Percentiles rank a stretch among this genome's conserved stretches.
phyloP scores from a whole-genome alignment of 805 yeast genomes.

The Dipodascopsis tothii region DNA sequence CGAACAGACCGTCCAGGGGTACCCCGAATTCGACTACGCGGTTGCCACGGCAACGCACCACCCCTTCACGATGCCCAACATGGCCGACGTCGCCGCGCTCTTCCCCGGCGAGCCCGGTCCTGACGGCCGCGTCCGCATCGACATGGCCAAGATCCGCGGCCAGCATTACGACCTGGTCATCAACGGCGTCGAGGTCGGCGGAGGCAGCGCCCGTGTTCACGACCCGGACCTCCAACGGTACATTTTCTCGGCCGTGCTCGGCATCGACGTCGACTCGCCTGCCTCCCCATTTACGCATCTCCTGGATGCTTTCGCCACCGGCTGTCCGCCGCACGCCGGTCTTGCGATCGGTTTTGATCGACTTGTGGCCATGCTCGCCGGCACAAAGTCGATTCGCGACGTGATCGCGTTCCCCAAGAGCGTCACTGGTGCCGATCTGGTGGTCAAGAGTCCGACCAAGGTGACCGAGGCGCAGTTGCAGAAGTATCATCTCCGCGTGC shows the following conservation, averaged over 20 bases:
- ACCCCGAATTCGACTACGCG: slow-evolving; percentile 52
- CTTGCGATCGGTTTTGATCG: slow-evolving; percentile 93
- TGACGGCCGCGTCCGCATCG: slow-evolving; percentile 1
- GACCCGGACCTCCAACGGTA: slow-evolving; percentile 70
- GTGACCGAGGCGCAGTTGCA: slow-evolving; percentile 47
- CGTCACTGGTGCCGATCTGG: slow-evolving; percentile 76
- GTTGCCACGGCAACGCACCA: slow-evolving; percentile 73
- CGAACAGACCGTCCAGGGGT: slow-evolving; percentile 30
- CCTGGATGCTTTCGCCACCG: slow-evolving; percentile 69
- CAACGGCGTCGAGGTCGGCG: slow-evolving; percentile 94
- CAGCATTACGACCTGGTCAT: slow-evolving; percentile 91
- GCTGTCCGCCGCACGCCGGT: slow-evolving; percentile 99
- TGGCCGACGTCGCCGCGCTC: slow-evolving; percentile 51
- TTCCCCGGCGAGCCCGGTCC: slow-evolving; percentile 8
- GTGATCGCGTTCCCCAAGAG: slow-evolving; percentile 96
- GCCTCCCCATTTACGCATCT: slow-evolving; percentile 69
- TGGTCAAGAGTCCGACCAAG: slow-evolving; percentile 75
- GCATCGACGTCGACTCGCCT: slow-evolving; percentile 10
- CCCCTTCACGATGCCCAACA: slow-evolving; percentile 89
- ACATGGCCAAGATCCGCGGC: slow-evolving; percentile 49
- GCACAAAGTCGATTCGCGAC: slow-evolving; percentile 70
- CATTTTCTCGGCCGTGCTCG: slow-evolving; percentile 57
- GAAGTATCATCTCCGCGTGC: slow-evolving; percentile 43
- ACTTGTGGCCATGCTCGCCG: slow-evolving; percentile 82
- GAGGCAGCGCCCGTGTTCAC: slow-evolving; percentile 93